phyloP scores from a whole-genome alignment of 768 basidiomycete species.

The Jaapia argillacea region DNA sequence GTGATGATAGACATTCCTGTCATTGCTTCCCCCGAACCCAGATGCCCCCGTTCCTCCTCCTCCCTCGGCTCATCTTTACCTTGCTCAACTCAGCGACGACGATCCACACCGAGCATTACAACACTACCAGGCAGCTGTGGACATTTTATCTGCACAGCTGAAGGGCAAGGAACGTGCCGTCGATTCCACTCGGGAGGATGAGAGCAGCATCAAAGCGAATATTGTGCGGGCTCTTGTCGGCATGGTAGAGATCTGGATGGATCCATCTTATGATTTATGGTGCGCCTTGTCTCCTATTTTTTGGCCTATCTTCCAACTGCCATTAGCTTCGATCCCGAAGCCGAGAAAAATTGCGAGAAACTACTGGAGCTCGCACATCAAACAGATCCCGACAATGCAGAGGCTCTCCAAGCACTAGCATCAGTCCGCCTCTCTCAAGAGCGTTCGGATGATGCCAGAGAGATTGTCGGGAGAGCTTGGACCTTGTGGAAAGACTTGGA shows the following conservation, averaged over 20 bases:
- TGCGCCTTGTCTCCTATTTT: slow-evolving; percentile 21
- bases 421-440: slow-evolving; percentile 87
- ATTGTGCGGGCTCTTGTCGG: slow-evolving; percentile 74
- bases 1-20: slow-evolving; percentile 57
- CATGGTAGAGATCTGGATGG: slow-evolving; percentile 97
- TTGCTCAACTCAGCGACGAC: slow-evolving; percentile 75
- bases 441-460: slow-evolving; percentile 71
- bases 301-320: background rate
- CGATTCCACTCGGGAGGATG: slow-evolving; percentile 29
- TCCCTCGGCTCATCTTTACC: slow-evolving; percentile 78
- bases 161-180: slow-evolving; percentile 64
- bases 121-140: slow-evolving; percentile 76
- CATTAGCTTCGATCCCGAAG: slow-evolving; percentile 40
- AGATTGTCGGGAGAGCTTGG: slow-evolving; percentile 61
- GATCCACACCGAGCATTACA: slow-evolving; percentile 64
- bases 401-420: slow-evolving; percentile 72
- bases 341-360: slow-evolving; percentile 73
- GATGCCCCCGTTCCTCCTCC: slow-evolving; percentile 50
- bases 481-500: slow-evolving; percentile 62
- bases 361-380: slow-evolving; percentile 65
- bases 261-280: slow-evolving; percentile 83
- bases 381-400: slow-evolving; percentile 64
- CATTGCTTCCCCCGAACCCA: slow-evolving; percentile 47
- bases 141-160: slow-evolving; percentile 53
- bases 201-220: slow-evolving; percentile 52